Conservation (phyloP, 805 yeast genomes). For the Huiozyma sinensis region DNA sequence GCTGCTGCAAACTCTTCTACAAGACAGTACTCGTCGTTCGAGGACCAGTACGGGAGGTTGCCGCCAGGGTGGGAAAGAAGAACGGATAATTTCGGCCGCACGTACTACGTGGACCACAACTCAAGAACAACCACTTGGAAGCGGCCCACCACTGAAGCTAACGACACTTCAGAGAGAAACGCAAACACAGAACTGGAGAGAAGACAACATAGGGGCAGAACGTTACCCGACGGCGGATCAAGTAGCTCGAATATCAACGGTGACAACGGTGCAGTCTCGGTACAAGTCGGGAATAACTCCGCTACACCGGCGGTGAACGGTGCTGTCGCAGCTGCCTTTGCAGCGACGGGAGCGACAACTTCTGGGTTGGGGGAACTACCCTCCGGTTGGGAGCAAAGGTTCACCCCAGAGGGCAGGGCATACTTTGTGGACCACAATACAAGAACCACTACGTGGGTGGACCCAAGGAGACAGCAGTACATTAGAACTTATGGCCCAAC, state of each 20-base stretch:
- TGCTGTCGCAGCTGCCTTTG: conserved; percentile 56
- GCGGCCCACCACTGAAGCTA: conserved; percentile 80
- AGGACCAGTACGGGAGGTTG: conserved; percentile 90
- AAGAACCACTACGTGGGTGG: conserved; percentile 99
- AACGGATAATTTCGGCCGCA: conserved; percentile 94
- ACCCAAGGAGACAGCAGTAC: conserved; percentile 97
- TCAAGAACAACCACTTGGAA: conserved; percentile 99
- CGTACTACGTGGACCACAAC: conserved; percentile 96
- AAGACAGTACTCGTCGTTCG: conserved; percentile 83
- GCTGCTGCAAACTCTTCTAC: conserved; percentile 6
- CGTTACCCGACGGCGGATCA: conserved; percentile 57
- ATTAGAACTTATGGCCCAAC: conserved; percentile 87
- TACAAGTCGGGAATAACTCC: conserved; percentile 40
- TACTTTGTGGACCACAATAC: conserved; percentile 98
- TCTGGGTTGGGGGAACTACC: conserved; percentile 96
- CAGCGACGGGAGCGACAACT: conserved; percentile 72
- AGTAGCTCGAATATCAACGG: conserved; percentile 11
- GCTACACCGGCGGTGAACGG: conserved; percentile 36
- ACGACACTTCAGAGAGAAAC: conserved; percentile 45
- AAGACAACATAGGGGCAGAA: conserved; percentile 81
- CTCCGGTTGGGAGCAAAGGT: conserved; percentile 97
- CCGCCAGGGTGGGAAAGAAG: conserved; percentile 99
- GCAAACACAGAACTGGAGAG: conserved; percentile 77
- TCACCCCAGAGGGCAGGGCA: conserved; percentile 96
- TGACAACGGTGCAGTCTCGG: conserved; percentile 17